A percentile compares a stretch with the other conserved stretches of the same genome.
These are phyloP conservation scores for Colletotrichum phormii DNA, from an alignment of 2,329 filamentous ascomycete genomes.

Conservation along the genomic window DNA sequence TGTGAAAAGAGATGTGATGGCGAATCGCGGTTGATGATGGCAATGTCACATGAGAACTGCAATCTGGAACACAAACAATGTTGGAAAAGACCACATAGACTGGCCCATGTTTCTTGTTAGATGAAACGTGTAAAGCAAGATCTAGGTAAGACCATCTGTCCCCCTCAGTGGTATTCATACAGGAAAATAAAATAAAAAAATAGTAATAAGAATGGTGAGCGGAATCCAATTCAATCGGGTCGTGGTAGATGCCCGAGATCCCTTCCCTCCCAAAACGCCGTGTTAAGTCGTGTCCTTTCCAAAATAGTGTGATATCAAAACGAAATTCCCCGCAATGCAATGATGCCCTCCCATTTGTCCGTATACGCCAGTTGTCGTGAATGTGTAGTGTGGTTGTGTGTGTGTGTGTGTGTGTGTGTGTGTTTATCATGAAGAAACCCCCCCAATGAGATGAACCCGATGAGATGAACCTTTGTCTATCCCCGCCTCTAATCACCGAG, in stretches of 20 bases:
- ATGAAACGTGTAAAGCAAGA: neutral
- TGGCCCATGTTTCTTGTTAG: neutral
- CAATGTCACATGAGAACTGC: neutral
- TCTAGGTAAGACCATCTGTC: conserved; percentile 5
- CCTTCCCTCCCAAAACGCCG: conserved; percentile 8
- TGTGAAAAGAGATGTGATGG: neutral
- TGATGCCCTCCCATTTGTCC: conserved; percentile 13
- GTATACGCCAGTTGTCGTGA: conserved; percentile 19
- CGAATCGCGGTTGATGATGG: neutral
- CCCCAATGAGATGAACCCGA: neutral
- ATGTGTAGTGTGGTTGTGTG: neutral
- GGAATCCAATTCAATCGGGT: neutral
- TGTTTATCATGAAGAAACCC: neutral
- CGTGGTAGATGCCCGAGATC: neutral
- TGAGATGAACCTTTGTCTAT: conserved; percentile 13
- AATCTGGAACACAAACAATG: neutral
- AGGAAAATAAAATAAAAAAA: neutral
- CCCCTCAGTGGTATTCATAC: conserved; percentile 32
- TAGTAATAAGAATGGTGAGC: neutral
- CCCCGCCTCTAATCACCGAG: neutral
- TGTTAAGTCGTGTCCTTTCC: neutral
- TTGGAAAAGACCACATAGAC: neutral
- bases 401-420: neutral
- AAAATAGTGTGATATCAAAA: conserved; percentile 6
- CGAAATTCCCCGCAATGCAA: conserved; percentile 27